Base-by-base conservation (phyloP, 164 flowering plant genomes). In the Umbilicus rupestris region DNA sequence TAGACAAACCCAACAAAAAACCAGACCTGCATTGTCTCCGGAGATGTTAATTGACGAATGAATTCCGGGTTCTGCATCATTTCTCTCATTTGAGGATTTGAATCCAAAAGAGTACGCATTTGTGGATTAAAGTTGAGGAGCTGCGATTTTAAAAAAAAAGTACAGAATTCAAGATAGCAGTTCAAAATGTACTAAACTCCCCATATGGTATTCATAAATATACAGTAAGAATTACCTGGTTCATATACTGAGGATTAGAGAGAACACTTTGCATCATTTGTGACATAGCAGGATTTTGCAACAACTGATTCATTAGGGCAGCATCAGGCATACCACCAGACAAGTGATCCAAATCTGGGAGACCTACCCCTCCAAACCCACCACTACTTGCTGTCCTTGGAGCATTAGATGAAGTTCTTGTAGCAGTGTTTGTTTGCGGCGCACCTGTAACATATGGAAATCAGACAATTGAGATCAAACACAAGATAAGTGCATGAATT, bases 271-370 rank as follows among this genome's bases (percentile, higher is more conserved):
- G 97, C 89, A 87, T 83, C 83, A 91, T 87, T 74, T 89, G 99
- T 5, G 93, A 75, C 41, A 95, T 67, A 45, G 90, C 90, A 58
- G 99, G 99, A 74, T 84, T 92, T 74, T 91, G 96, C 87, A 95
- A 64, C 17, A 89, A 35, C 77, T 92, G 96, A 69, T 74, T 88
- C 76, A 88, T 17, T 20, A 41, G 22, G 64, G 82, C 47, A 33
- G 84, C 20, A 79, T 88, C 96, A 41, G 78, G 89, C 76, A 73
- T 70, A 64, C 82, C 84, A 76, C 83, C 78, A 35, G 84, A 37
- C 82, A 84, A 75, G 35, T 75, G 74, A 20, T 82, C 93, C 71
- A 93, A 63, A 20, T 78, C 88, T 19, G 91, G 92, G 28, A 83
- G 77, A 69, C 82, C 89, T 71, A 80, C 83, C 39, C 88, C 89